phyloP scores from a whole-genome alignment of 1,284 basidiomycete species.

The Thecaphora thlaspeos region DNA sequence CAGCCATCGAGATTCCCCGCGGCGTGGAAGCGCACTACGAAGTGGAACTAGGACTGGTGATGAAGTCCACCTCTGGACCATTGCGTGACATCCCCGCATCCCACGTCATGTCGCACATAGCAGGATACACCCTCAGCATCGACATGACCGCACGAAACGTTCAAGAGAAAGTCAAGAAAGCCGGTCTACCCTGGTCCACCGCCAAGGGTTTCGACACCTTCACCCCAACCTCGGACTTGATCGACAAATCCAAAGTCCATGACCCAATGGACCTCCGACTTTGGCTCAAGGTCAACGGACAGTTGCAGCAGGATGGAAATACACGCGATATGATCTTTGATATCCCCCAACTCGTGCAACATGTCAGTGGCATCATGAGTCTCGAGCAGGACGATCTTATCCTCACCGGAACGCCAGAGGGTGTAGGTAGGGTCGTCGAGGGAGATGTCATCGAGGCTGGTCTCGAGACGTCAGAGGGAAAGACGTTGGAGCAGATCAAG shows the following conservation, averaged over 20 bases:
- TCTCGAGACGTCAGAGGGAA: slow-evolving; percentile 67
- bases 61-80: slow-evolving; percentile 63
- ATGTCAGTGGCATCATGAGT: slow-evolving; percentile 92
- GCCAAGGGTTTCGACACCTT: slow-evolving; percentile 90
- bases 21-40: slow-evolving; percentile 87
- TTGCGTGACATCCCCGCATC: slow-evolving; percentile 76
- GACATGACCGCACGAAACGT: slow-evolving; percentile 95
- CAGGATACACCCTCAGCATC: slow-evolving; percentile 89
- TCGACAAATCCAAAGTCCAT: slow-evolving; percentile 70
- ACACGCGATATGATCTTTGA: slow-evolving; percentile 90
- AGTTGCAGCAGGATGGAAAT: slow-evolving; percentile 77
- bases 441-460: slow-evolving; percentile 79
- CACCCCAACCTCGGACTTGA: slow-evolving; percentile 74
- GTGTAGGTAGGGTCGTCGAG: slow-evolving; percentile 75
- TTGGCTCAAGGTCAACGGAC: slow-evolving; percentile 80
- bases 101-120: slow-evolving; percentile 75
- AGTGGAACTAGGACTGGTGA: slow-evolving; percentile 95
- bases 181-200: slow-evolving; percentile 89
- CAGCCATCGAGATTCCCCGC: slow-evolving; percentile 78
- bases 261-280: slow-evolving; percentile 76
- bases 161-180: slow-evolving; percentile 87
- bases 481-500: slow-evolving; percentile 67
- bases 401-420: slow-evolving; percentile 66
- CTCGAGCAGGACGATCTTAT: slow-evolving; percentile 70
- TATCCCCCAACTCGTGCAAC: slow-evolving; percentile 84